Conservation (phyloP, 441 rosid species). For the Flueggea neowawraea region DNA sequence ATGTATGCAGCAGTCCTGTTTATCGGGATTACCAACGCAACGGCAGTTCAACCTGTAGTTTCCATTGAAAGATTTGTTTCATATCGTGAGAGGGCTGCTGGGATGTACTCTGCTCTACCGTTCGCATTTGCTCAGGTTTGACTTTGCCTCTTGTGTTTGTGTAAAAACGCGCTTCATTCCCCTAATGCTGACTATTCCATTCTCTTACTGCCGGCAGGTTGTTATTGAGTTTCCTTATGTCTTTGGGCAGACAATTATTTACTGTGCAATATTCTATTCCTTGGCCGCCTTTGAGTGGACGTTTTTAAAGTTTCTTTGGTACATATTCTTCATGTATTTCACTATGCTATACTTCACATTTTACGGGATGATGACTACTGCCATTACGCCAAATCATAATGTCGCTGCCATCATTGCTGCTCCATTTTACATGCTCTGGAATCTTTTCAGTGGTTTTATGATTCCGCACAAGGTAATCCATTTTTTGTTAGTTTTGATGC, state of each 20-base stretch:
- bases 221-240: slow-evolving; percentile 95
- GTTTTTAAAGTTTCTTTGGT: slow-evolving; percentile 79
- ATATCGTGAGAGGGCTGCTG: slow-evolving; percentile 93
- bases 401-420: slow-evolving; percentile 93
- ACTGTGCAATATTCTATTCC: slow-evolving; percentile 79
- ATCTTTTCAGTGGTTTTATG: slow-evolving; percentile 98
- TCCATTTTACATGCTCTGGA: slow-evolving; percentile 98
- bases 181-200: not conserved
- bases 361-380: slow-evolving; percentile 99
- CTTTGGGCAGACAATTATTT: slow-evolving; percentile 67
- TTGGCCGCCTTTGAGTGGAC: slow-evolving; percentile 93
- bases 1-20: slow-evolving; percentile 88
- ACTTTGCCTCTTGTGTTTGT: slow-evolving; percentile 2
- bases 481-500: no score
- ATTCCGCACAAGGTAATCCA: slow-evolving; percentile 82
- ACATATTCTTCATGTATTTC: slow-evolving; percentile 93
- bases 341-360: slow-evolving; percentile 92
- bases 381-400: slow-evolving; percentile 94
- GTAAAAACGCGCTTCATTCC: not conserved
- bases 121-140: slow-evolving; percentile 96
- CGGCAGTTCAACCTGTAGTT: slow-evolving; percentile 94
- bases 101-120: slow-evolving; percentile 92
- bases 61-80: slow-evolving; percentile 94
- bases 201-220: slow-evolving; percentile 44
- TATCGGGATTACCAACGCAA: slow-evolving; percentile 84